phyloP scores from a whole-genome alignment of 495 filamentous ascomycete genomes.

The Rostrohypoxylon terebratum region DNA sequence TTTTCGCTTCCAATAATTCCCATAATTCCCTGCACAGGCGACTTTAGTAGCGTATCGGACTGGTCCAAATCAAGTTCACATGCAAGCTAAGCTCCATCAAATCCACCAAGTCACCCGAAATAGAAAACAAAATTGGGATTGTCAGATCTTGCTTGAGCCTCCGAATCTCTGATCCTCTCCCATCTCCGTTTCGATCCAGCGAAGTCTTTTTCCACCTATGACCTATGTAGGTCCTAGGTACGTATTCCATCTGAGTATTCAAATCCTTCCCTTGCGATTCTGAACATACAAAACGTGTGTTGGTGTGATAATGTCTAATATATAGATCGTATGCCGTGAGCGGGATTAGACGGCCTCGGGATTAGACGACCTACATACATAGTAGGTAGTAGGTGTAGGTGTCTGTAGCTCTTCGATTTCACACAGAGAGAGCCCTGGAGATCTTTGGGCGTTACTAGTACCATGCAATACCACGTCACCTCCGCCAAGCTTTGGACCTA shows the following conservation, averaged over 20 bases:
- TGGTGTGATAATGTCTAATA: not conserved
- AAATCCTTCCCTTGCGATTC: not conserved
- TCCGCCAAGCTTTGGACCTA: constrained; percentile 10
- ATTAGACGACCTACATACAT: not conserved
- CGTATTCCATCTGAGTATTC: not conserved
- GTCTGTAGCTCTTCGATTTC: not conserved
- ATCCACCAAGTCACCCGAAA: not conserved
- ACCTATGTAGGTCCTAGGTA: no score
- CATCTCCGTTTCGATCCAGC: not conserved
- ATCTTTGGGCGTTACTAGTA: not conserved
- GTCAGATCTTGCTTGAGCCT: constrained; percentile 12
- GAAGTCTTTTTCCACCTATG: not conserved
- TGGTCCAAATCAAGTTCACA: no score
- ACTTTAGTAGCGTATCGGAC: not conserved
- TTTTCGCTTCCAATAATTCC: not conserved
- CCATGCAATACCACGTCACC: constrained; percentile 21
- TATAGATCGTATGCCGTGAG: not conserved
- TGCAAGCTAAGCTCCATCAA: not conserved
- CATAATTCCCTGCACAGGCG: not conserved
- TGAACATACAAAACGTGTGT: not conserved
- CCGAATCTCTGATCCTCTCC: not conserved
- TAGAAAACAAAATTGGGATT: constrained; percentile 16
- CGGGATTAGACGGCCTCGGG: not conserved
- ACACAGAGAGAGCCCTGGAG: not conserved
- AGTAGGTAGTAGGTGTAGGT: no score